A percentile compares a stretch with the other conserved stretches of the same genome.
Evolutionary conservation across 176 grass and related monocot genomes (phyloP).

Genomic region (Cenchrus fungigraminus): DNA sequence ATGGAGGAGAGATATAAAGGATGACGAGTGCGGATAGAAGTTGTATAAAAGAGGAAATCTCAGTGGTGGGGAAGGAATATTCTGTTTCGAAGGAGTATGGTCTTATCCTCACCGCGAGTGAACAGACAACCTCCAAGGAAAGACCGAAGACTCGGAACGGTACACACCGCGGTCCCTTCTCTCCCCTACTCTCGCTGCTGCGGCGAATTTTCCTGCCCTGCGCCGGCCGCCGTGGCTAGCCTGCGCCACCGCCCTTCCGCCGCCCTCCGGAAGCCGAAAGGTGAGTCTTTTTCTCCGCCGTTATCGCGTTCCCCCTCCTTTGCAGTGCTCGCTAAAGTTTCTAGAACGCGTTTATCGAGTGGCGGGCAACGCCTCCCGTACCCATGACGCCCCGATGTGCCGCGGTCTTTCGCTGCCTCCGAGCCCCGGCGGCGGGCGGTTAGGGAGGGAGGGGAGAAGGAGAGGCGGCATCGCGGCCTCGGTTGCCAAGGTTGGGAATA

Average conservation of each 20-base stretch:
- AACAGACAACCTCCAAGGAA: not conserved
- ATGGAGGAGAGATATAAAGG: no score
- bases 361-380: slow-evolving; percentile 8
- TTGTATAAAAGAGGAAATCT: no score
- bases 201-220: not conserved
- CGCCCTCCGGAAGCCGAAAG: not conserved
- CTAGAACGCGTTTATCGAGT: not conserved
- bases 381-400: not conserved
- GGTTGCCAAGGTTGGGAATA: not conserved
- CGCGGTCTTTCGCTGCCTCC: not conserved
- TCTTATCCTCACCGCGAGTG: slow-evolving; percentile 23
- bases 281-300: slow-evolving; percentile 1
- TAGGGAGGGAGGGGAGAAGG: not conserved
- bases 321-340: not conserved
- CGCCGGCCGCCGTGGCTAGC: not conserved
- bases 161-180: not conserved
- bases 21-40: no score
- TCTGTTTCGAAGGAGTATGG: no score
- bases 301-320: not conserved
- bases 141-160: slow-evolving; percentile 12
- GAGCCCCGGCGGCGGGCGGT: not conserved
- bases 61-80: no score
- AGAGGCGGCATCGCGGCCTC: not conserved
- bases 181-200: not conserved
- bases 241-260: not conserved